Conservation (phyloP, 495 filamentous ascomycete species). For the Lophium mytilinum region DNA sequence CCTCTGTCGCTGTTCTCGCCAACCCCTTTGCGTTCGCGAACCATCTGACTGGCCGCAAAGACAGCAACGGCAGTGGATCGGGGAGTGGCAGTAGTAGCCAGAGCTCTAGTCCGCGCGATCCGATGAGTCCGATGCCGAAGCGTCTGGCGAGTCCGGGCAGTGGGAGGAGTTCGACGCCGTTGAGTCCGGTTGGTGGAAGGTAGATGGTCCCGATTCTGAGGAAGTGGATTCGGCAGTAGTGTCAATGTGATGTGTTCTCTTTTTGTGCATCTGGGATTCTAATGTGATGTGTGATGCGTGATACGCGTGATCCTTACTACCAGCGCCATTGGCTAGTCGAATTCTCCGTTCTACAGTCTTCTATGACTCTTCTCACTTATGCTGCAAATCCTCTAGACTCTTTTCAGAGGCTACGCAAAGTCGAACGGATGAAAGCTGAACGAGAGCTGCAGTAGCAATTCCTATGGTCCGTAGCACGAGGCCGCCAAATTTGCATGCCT, state of each 20-base stretch:
- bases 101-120: conserved; percentile 22
- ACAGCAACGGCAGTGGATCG: conserved; percentile 23
- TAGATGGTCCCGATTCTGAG: not conserved
- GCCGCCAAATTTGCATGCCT: too few species aligned
- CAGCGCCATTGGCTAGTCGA: too few species aligned
- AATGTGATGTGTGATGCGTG: not conserved
- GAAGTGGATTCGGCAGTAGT: not conserved
- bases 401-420: too few species aligned
- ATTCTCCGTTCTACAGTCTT: too few species aligned
- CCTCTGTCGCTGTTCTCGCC: not conserved
- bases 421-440: too few species aligned
- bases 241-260: conserved; percentile 7
- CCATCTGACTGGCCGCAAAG: conserved; percentile 17
- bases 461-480: too few species aligned
- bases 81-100: conserved; percentile 17
- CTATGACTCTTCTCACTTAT: too few species aligned
- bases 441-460: too few species aligned
- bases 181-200: conserved; percentile 4
- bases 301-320: too few species aligned
- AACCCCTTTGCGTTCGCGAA: conserved; percentile 2
- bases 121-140: conserved; percentile 22
- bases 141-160: conserved; percentile 11
- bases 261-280: not conserved
- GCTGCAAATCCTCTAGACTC: too few species aligned
- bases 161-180: not conserved